Conservation (phyloP, 306 rosid species). For the Phaseolus lunatus region DNA sequence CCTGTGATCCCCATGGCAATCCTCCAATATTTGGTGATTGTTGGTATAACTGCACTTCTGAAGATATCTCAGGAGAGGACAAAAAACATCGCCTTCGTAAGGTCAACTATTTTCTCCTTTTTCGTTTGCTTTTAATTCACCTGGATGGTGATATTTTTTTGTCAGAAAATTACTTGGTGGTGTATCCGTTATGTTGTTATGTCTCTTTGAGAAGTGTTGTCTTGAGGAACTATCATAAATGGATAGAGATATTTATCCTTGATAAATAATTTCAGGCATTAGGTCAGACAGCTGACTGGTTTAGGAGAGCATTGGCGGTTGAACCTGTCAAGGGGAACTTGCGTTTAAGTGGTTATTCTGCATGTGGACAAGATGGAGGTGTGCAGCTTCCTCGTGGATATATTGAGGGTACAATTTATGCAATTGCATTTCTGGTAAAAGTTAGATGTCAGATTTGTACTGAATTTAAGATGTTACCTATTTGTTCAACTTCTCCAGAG, state of each 20-base stretch:
- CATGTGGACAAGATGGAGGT: conserved; percentile 99
- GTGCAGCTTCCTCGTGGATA: conserved; percentile 95
- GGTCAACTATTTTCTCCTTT: conserved; percentile 53
- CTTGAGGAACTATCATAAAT: conserved; percentile 1
- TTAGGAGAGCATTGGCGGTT: conserved; percentile 88
- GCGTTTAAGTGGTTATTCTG: conserved; percentile 96
- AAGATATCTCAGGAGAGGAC: conserved; percentile 94
- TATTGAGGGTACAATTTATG: conserved; percentile 79
- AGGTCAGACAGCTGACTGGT: conserved; percentile 97
- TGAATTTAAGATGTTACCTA: conserved; percentile 32
- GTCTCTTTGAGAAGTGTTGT: conserved; percentile 7
- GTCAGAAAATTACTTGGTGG: conserved; percentile 16
- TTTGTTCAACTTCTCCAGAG: conserved; percentile 57
- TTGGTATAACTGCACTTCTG: conserved; percentile 96
- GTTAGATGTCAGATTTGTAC: conserved; percentile 8
- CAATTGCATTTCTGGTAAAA: conserved; percentile 26
- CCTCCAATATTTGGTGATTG: conserved; percentile 93
- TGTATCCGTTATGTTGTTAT: background rate
- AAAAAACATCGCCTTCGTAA: conserved; percentile 83
- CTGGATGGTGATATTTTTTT: conserved; percentile 14
- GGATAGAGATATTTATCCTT: conserved; percentile 39
- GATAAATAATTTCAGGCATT: conserved; percentile 72
- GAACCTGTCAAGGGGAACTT: conserved; percentile 96
- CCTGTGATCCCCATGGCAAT: conserved; percentile 78
- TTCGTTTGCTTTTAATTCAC: conserved; percentile 10